Percentiles rank a stretch among this genome's conserved stretches.
These are phyloP conservation scores for Dendrostoma leiphaemia DNA, from an alignment of 2,329 filamentous ascomycete species.

Conservation along the genomic window DNA sequence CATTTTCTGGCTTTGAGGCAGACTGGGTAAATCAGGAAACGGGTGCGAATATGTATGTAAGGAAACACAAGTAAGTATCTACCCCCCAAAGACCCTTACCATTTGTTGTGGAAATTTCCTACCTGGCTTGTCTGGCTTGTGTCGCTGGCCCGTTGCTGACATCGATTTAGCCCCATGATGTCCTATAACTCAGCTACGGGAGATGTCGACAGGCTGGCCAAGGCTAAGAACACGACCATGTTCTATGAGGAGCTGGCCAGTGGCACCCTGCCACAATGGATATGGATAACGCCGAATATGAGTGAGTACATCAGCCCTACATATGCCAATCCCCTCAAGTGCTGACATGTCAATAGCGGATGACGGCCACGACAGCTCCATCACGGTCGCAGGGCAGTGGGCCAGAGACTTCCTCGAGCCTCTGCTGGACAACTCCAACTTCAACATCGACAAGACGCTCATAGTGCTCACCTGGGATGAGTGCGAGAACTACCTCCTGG, in stretches of 20 bases:
- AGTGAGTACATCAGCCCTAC: constrained; percentile 21
- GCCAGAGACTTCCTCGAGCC: constrained; percentile 26
- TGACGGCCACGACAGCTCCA: constrained; percentile 28
- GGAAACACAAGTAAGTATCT: constrained; percentile 57
- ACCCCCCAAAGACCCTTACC: background rate
- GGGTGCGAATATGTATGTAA: constrained; percentile 59
- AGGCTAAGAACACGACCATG: constrained; percentile 31
- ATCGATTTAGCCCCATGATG: constrained; percentile 25
- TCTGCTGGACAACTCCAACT: constrained; percentile 27
- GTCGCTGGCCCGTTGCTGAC: background rate
- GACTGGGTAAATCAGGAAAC: constrained; percentile 53
- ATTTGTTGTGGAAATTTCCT: too few relatives aligned
- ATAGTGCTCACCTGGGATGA: constrained; percentile 29
- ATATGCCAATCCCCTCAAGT: background rate
- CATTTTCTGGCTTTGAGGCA: constrained; percentile 46
- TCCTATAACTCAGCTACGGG: constrained; percentile 29
- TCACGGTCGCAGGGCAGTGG: constrained; percentile 28
- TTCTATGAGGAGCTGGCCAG: constrained; percentile 27
- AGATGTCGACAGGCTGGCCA: constrained; percentile 27
- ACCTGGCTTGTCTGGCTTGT: too few relatives aligned
- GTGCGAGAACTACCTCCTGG: constrained; percentile 23
- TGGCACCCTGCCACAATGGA: constrained; percentile 29
- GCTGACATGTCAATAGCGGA: constrained; percentile 17
- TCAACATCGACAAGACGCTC: constrained; percentile 35
- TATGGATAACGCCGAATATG: constrained; percentile 48